Evolutionary conservation across 228 moss, liverwort and hornwort genomes (phyloP), one percentile per base, ranked within the genome.

Genomic region (Sphagnum fallax): DNA sequence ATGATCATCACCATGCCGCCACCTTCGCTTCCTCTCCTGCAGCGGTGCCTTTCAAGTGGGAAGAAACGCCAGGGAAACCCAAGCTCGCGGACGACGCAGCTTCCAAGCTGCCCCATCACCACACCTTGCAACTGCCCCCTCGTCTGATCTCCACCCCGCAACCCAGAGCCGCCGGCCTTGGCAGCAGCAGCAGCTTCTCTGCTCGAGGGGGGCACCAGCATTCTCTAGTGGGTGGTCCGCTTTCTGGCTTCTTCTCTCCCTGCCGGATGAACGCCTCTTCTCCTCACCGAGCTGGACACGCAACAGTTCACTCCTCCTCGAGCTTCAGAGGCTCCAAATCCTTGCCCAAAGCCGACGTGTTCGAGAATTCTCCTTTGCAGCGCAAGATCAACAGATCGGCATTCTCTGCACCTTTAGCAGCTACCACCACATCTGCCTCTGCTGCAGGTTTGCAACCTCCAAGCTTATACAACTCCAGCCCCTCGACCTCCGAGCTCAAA

Each of bases 251-350:
- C 74, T 72, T 75, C 61, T 72, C 76, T 6, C 74, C 86, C 82
- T 13, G 68, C 81, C 4, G 64, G 73, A 48, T 12, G 49, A 50
- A 72, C 77, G 66, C 32, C 32, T 32, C 32, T 32, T 32, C 32
- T 32, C 32, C 62, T 8, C 18, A 16, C 8, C n/a, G 80, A 82
- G 10, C 77, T 73, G 51, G 73, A 0, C 78, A 75, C 50, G 61
- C 80, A 8, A 53, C 77, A 12, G 53, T 79, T 18, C 79, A 82
- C 69, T 86, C 86, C 11, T 80, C 79, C 69, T 86, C 86, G 8
- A 82, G 82, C 7, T 86, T 82, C 57, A 86, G 82, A 75, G 73
- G 82, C 65, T 86, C 86, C n/a, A 82, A 79, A 49, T 86, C 86
- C 4, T 82, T 82, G 3, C 82, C 85, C 16, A 79, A 82, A 47